phyloP scores from a whole-genome alignment of 1,284 basidiomycete genomes.

The Tilletia setariae region DNA sequence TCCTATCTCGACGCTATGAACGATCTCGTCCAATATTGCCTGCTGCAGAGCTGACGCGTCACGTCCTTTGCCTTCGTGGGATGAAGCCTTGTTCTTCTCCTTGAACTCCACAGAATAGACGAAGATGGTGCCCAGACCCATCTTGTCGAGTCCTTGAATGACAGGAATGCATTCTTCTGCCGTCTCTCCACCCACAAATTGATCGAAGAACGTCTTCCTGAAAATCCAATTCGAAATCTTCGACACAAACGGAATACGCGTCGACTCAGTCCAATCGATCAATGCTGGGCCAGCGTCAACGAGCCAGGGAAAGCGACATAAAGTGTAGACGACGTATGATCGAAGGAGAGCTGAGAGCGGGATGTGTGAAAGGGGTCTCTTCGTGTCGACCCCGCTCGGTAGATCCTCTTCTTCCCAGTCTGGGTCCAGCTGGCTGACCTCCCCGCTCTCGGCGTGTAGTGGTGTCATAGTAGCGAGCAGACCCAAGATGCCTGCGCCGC shows the following conservation, averaged over 20 bases:
- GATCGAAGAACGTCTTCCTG: slow-evolving; percentile 73
- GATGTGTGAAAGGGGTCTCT: slow-evolving; percentile 25
- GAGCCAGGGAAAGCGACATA: slow-evolving; percentile 72
- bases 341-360: slow-evolving; percentile 60
- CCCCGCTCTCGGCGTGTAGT: too few species aligned
- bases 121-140: slow-evolving; percentile 73
- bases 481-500: neutral
- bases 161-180: slow-evolving; percentile 68
- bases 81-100: slow-evolving; percentile 61
- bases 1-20: slow-evolving; percentile 38
- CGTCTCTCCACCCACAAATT: slow-evolving; percentile 82
- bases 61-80: neutral
- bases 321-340: slow-evolving; percentile 74
- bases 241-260: slow-evolving; percentile 67
- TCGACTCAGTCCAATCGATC: slow-evolving; percentile 61
- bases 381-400: neutral
- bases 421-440: neutral
- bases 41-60: slow-evolving; percentile 26
- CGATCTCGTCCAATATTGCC: slow-evolving; percentile 33
- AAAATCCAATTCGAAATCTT: slow-evolving; percentile 70
- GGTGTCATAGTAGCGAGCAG: neutral
- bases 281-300: slow-evolving; percentile 74
- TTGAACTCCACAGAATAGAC: slow-evolving; percentile 80
- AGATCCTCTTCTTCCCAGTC: slow-evolving; percentile 5
- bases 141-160: slow-evolving; percentile 61